Percentiles rank a stretch among this genome's conserved stretches.
phyloP scores from a whole-genome alignment of 768 basidiomycete species.

The Russula dissimulans region DNA sequence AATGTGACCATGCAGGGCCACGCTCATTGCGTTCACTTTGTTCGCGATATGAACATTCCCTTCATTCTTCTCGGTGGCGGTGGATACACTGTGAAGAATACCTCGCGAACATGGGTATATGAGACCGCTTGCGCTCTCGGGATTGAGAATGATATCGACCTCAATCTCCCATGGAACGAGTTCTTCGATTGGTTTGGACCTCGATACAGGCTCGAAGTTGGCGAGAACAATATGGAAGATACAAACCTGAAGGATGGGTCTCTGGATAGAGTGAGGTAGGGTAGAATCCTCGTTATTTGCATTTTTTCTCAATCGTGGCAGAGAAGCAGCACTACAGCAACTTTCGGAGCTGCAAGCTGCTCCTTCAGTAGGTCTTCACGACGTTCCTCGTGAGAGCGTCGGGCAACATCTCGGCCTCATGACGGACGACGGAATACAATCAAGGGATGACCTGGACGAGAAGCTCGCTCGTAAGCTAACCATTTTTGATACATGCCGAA shows the following conservation, averaged over 20 bases:
- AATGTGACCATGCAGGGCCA: conserved; percentile 96
- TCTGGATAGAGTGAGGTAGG: conserved; percentile 66
- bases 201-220: conserved; percentile 85
- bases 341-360: conserved; percentile 56
- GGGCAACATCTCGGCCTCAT: conserved; percentile 52
- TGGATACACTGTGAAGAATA: conserved; percentile 96
- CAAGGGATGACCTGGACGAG: conserved; percentile 55
- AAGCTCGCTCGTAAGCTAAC: conserved; percentile 58
- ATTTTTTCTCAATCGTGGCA: conserved; percentile 35
- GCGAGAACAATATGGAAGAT: conserved; percentile 91
- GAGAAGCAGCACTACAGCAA: conserved; percentile 43
- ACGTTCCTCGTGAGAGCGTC: conserved; percentile 66
- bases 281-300: conserved; percentile 20
- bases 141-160: conserved; percentile 66
- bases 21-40: conserved; percentile 80
- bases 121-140: conserved; percentile 96
- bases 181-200: conserved; percentile 99
- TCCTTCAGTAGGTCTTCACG: conserved; percentile 81
- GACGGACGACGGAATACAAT: conserved; percentile 33
- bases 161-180: conserved; percentile 74
- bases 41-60: conserved; percentile 75
- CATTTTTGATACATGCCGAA: background rate
- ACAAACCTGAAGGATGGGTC: conserved; percentile 75
- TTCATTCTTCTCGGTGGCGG: conserved; percentile 91
- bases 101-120: conserved; percentile 90